Evolutionary conservation across 164 flowering plant genomes (phyloP).

Genomic region (Nymphaea colorata): DNA sequence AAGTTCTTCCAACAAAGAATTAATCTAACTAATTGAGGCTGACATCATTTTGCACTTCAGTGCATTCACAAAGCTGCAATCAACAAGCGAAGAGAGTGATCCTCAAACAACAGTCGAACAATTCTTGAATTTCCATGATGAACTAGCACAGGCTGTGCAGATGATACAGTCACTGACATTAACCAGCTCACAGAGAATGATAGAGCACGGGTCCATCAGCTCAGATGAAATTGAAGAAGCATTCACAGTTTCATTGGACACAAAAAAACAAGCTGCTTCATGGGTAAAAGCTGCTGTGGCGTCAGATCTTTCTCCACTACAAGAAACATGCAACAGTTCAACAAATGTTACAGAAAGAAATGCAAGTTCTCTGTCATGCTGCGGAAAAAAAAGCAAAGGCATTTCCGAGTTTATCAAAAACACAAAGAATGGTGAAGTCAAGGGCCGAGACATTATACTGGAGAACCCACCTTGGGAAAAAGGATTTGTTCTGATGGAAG

Average conservation of each 20-base stretch:
- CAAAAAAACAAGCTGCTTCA: slow-evolving; percentile 39
- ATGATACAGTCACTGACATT: slow-evolving; percentile 32
- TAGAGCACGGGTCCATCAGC: slow-evolving; percentile 11
- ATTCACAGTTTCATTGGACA: slow-evolving; percentile 24
- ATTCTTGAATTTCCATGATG: slow-evolving; percentile 38
- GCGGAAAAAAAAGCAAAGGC: slow-evolving; percentile 15
- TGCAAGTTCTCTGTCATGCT: slow-evolving; percentile 1
- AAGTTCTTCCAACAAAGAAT: not conserved
- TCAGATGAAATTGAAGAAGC: slow-evolving; percentile 24
- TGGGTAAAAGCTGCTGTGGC: slow-evolving; percentile 62
- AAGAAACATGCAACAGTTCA: slow-evolving; percentile 1
- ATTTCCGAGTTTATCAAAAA: slow-evolving; percentile 6
- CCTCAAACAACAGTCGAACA: slow-evolving; percentile 26
- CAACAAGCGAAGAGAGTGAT: slow-evolving; percentile 17
- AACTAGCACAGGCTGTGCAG: slow-evolving; percentile 21
- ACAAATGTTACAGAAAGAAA: slow-evolving; percentile 4
- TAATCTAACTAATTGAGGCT: not conserved
- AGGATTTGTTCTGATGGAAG: slow-evolving; percentile 19
- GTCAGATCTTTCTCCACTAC: slow-evolving; percentile 37
- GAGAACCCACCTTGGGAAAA: slow-evolving; percentile 27
- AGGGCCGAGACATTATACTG: slow-evolving; percentile 5
- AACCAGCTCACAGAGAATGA: slow-evolving; percentile 17
- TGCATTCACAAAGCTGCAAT: slow-evolving; percentile 32
- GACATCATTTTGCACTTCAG: slow-evolving; percentile 17
- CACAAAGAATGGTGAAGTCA: slow-evolving; percentile 11